Percentiles rank a stretch among this genome's conserved stretches.
phyloP scores from a whole-genome alignment of 1,284 basidiomycete species.

The Stereum hirsutum region DNA sequence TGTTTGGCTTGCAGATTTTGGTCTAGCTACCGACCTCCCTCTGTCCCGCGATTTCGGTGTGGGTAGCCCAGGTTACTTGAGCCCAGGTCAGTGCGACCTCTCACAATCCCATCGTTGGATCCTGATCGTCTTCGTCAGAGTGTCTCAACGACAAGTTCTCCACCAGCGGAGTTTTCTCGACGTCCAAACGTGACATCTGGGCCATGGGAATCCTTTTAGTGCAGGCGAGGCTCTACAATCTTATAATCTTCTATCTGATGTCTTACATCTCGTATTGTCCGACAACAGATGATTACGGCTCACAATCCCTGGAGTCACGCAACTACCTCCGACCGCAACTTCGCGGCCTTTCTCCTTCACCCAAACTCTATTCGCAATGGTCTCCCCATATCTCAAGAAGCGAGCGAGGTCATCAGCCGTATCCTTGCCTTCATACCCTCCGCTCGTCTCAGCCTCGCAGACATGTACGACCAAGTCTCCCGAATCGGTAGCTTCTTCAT shows the following conservation, averaged over 20 bases:
- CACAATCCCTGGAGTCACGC: slow-evolving; percentile 86
- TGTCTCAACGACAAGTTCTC: slow-evolving; percentile 17
- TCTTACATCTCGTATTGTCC: too few species aligned
- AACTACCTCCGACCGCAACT: slow-evolving; percentile 55
- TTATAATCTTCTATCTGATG: too few species aligned
- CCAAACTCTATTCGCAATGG: not conserved
- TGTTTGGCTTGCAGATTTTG: slow-evolving; percentile 30
- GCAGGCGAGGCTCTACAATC: too few species aligned
- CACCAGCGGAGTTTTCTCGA: slow-evolving; percentile 44
- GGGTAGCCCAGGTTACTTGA: slow-evolving; percentile 52
- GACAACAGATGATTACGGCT: slow-evolving; percentile 82
- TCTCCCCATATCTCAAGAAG: slow-evolving; percentile 31
- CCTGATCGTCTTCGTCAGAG: slow-evolving; percentile 14
- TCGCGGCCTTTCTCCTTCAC: not conserved
- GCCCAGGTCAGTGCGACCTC: slow-evolving; percentile 32
- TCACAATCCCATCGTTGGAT: not conserved
- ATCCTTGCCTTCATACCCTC: not conserved
- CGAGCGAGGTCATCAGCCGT: slow-evolving; percentile 20
- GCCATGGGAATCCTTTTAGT: slow-evolving; percentile 44
- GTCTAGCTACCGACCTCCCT: slow-evolving; percentile 49
- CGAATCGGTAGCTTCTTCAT: slow-evolving; percentile 64
- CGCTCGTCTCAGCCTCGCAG: slow-evolving; percentile 37
- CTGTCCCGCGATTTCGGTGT: slow-evolving; percentile 43
- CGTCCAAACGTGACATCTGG: slow-evolving; percentile 83
- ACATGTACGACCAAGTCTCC: slow-evolving; percentile 52